Base-by-base conservation (phyloP, 305 asterid species). In the Fraxinus sp. region DNA sequence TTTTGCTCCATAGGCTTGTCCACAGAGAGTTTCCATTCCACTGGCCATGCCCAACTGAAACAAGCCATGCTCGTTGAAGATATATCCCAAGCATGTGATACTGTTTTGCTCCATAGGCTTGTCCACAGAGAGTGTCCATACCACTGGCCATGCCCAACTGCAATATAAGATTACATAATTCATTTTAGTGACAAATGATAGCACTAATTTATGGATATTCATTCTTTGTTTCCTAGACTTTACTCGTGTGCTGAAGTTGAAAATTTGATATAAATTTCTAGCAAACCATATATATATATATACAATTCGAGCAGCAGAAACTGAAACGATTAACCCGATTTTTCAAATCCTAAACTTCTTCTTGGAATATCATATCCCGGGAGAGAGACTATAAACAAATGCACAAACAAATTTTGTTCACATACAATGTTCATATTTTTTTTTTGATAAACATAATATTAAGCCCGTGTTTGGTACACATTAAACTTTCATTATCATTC, bases 111-210 rank as follows among this genome's bases (percentile, higher is more conserved):
- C 98, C 97, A 36, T 89, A 94, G 24, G 98, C 93, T 82, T 94
- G 98, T 55, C 98, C 97, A 75, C 96, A 92, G 0, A 92, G 82
- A 11, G 97, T 94, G 86, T 92, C 97, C 79, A 91, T 84, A 78
- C 97, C 98, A 83, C 92, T 94, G 1, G 97, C 95, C 85, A 85
- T 87, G 10, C 98, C 98, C 77, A 92, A 79, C 98, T 94, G 89
- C 87, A 83, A 3, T 70, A 35, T 3, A 46, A 46, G 57, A 46
- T 46, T 46, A 3, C 18, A 46, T 46, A 14, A 46, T 4, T 46
- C 20, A 46, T 3, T 43, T 43, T 43, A 11, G 14, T 11, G 55
- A 14, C 18, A 46, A 46, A 46, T 46, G 57, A 46, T 3, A 46
- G 20, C 7, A 46, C 7, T 46, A 46, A 5, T 41, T 9, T 9